A percentile compares a stretch with the other conserved stretches of the same genome.
Conservation (phyloP, 805 yeast genomes). For the Pichia cabralensis region DNA sequence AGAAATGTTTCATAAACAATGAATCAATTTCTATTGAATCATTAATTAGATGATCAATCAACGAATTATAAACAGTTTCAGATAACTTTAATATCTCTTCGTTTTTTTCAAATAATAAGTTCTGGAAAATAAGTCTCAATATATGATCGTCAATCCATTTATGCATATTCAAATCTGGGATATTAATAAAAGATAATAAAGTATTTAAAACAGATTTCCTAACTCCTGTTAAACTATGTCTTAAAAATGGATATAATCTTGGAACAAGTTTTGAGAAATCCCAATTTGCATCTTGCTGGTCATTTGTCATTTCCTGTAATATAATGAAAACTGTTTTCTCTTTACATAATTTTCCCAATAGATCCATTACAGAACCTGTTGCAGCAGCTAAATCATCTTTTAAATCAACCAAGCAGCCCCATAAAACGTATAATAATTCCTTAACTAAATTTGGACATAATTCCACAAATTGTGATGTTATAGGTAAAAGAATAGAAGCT, state of each 20-base stretch:
- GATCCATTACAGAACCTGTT: constrained; percentile 92
- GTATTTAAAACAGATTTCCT: constrained; percentile 82
- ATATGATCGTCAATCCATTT: constrained; percentile 74
- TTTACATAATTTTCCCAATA: constrained; percentile 78
- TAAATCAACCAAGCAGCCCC: constrained; percentile 78
- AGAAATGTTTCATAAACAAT: constrained; percentile 45
- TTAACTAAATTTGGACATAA: constrained; percentile 42
- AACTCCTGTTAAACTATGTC: constrained; percentile 90
- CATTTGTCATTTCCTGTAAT: constrained; percentile 50
- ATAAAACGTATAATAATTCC: constrained; percentile 56
- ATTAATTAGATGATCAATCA: constrained; percentile 38
- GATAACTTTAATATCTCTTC: constrained; percentile 58
- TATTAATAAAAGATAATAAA: constrained; percentile 57
- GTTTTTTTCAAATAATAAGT: constrained; percentile 83
- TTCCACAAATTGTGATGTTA: constrained; percentile 77
- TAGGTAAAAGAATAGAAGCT: constrained; percentile 86
- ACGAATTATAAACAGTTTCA: constrained; percentile 43
- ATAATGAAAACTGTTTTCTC: constrained; percentile 67
- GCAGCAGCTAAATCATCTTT: constrained; percentile 92
- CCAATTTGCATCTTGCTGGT: constrained; percentile 8
- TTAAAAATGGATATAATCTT: constrained; percentile 77
- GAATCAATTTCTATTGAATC: constrained; percentile 36
- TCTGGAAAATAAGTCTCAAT: constrained; percentile 73
- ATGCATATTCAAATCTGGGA: constrained; percentile 32
- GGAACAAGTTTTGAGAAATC: constrained; percentile 79